These are phyloP conservation scores for Babesia ovis DNA, from an alignment of 169 alveolate species.

Conservation along the genomic window DNA sequence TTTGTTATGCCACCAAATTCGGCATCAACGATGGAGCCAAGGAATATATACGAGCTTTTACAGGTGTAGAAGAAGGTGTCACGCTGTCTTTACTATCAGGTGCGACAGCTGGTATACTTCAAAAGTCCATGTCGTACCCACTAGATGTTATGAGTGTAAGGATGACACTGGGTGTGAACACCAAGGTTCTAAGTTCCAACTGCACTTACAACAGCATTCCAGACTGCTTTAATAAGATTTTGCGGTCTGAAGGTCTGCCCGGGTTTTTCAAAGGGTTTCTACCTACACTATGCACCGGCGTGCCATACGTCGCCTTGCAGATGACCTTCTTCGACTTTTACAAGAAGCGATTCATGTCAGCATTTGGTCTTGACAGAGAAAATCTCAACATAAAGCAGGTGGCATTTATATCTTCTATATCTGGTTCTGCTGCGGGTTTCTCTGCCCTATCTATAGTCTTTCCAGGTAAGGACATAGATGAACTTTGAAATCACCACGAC, in stretches of 20 bases:
- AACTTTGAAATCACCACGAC: no score
- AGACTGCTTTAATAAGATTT: slow-evolving; percentile 73
- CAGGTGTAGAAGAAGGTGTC: slow-evolving; percentile 29
- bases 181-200: slow-evolving; percentile 64
- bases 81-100: slow-evolving; percentile 78
- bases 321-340: slow-evolving; percentile 81
- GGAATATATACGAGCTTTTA: slow-evolving; percentile 48
- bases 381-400: slow-evolving; percentile 54
- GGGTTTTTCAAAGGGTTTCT: slow-evolving; percentile 84
- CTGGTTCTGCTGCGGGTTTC: slow-evolving; percentile 71
- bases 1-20: slow-evolving; percentile 83
- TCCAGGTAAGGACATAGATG: slow-evolving; percentile 60
- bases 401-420: slow-evolving; percentile 60
- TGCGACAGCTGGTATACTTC: slow-evolving; percentile 82
- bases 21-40: slow-evolving; percentile 82
- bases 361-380: slow-evolving; percentile 10
- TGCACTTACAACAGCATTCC: slow-evolving; percentile 61
- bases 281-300: slow-evolving; percentile 82
- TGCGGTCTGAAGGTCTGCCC: slow-evolving; percentile 77
- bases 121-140: slow-evolving; percentile 81
- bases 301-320: slow-evolving; percentile 85
- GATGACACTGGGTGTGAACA: slow-evolving; percentile 84
- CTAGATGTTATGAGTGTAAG: slow-evolving; percentile 84
- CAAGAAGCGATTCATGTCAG: slow-evolving; percentile 42
- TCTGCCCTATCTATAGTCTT: slow-evolving; percentile 62